Conservation (phyloP, 805 yeast genomes). For the Priceomyces melissophilus region DNA sequence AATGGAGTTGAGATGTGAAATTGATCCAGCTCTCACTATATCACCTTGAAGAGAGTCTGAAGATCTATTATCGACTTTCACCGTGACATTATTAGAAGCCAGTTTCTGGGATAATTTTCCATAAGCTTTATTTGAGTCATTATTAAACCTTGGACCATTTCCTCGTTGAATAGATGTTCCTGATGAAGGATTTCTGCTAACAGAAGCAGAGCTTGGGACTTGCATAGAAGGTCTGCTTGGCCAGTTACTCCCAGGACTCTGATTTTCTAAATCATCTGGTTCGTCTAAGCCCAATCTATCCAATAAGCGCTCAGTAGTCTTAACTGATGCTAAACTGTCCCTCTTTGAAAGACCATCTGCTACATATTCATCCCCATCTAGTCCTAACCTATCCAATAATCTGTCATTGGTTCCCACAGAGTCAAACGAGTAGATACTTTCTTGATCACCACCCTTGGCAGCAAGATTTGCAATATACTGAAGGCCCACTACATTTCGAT, state of each 20-base stretch:
- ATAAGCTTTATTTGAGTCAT: too few relatives aligned
- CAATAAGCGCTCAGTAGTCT: conserved; percentile 28
- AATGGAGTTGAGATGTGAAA: background rate
- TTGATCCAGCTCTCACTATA: conserved; percentile 6
- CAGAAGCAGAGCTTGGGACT: too few relatives aligned
- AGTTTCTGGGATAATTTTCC: too few relatives aligned
- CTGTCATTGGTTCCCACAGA: conserved; percentile 43
- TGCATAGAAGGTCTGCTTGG: too few relatives aligned
- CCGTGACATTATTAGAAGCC: too few relatives aligned
- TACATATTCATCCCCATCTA: conserved; percentile 22
- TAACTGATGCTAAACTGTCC: conserved; percentile 21
- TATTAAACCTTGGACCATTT: background rate
- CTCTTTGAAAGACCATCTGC: conserved; percentile 11
- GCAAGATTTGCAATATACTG: background rate
- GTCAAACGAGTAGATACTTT: conserved; percentile 42
- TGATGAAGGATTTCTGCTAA: background rate
- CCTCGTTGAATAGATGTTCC: background rate
- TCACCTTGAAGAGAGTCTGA: conserved; percentile 25
- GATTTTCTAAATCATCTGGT: conserved; percentile 2
- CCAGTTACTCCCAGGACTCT: too few relatives aligned
- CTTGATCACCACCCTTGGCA: conserved; percentile 20
- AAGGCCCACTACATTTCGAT: too few relatives aligned
- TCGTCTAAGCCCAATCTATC: conserved; percentile 28
- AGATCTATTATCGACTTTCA: conserved; percentile 20
- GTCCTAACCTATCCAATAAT: conserved; percentile 34